These are phyloP conservation scores for Suhomyces faveliae DNA, from an alignment of 805 yeast genomes.

Conservation along the genomic window DNA sequence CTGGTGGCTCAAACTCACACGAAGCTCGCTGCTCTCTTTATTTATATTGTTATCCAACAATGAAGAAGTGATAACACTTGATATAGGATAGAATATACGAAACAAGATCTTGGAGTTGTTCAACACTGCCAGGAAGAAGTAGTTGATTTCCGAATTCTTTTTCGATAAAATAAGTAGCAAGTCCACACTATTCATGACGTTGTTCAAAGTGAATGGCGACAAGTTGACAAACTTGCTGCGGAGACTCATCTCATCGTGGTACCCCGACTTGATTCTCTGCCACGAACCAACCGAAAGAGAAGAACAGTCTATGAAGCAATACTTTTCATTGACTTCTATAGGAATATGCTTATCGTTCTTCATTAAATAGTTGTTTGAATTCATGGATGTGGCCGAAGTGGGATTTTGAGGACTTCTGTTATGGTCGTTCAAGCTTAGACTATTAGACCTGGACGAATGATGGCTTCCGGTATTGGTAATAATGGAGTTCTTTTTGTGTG, in stretches of 20 bases:
- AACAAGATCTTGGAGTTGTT: slow-evolving; percentile 67
- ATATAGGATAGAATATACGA: slow-evolving; percentile 68
- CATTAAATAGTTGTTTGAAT: neutral
- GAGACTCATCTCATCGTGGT: slow-evolving; percentile 39
- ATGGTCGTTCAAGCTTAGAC: slow-evolving; percentile 11
- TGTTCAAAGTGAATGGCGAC: slow-evolving; percentile 64
- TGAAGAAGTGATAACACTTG: slow-evolving; percentile 58
- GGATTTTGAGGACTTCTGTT: slow-evolving; percentile 1
- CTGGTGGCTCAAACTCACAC: slow-evolving; percentile 51
- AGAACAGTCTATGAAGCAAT: slow-evolving; percentile 64
- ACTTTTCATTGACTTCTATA: slow-evolving; percentile 59
- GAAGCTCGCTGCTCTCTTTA: slow-evolving; percentile 45
- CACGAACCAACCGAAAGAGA: slow-evolving; percentile 75
- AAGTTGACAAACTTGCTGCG: slow-evolving; percentile 53
- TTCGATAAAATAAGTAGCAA: slow-evolving; percentile 67
- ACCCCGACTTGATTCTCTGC: slow-evolving; percentile 75
- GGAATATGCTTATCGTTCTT: slow-evolving; percentile 32
- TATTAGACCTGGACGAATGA: slow-evolving; percentile 24
- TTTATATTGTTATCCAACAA: slow-evolving; percentile 47
- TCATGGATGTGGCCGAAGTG: slow-evolving; percentile 1
- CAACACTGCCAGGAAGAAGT: slow-evolving; percentile 73
- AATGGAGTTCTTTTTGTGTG: slow-evolving; percentile 1
- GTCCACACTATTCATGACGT: slow-evolving; percentile 67
- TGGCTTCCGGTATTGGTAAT: slow-evolving; percentile 11
- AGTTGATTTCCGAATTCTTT: slow-evolving; percentile 69